Conservation (phyloP, 2,329 filamentous ascomycete species). For the Fonsecaea nubica region DNA sequence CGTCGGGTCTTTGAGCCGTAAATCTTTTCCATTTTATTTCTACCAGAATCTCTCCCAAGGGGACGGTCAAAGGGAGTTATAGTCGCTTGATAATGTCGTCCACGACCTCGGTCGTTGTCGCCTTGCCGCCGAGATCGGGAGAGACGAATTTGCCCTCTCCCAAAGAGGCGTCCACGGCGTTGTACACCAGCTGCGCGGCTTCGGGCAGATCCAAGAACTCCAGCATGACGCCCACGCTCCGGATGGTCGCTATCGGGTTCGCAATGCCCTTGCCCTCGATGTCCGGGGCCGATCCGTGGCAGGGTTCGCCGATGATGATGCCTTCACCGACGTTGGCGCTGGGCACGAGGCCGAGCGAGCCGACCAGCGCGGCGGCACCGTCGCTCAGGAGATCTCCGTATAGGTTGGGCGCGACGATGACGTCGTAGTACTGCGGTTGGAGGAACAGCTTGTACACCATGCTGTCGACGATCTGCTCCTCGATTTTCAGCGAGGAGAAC, state of each 20-base stretch:
- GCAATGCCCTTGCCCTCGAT: constrained; percentile 92
- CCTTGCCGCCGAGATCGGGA: constrained; percentile 88
- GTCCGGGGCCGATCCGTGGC: constrained; percentile 94
- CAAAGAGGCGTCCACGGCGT: constrained; percentile 87
- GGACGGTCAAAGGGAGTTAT: constrained; percentile 52
- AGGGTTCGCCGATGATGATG: constrained; percentile 97
- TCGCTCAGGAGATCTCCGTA: constrained; percentile 98
- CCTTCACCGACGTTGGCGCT: constrained; percentile 92
- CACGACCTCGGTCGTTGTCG: constrained; percentile 84
- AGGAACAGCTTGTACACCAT: constrained; percentile 99
- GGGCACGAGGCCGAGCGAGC: constrained; percentile 88
- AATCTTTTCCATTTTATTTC: not conserved
- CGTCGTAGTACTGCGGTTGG: constrained; percentile 92
- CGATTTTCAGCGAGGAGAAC: constrained; percentile 72
- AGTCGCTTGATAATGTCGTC: constrained; percentile 83
- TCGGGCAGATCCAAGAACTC: constrained; percentile 89
- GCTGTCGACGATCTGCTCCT: constrained; percentile 98
- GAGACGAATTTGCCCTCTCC: constrained; percentile 81
- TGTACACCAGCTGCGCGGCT: constrained; percentile 88
- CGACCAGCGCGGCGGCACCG: constrained; percentile 91
- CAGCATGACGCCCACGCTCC: constrained; percentile 91
- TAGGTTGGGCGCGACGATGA: constrained; percentile 95
- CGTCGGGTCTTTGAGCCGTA: not conserved
- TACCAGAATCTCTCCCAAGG: no score
- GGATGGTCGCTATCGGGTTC: constrained; percentile 93